These are phyloP conservation scores for Macaranga tanarius DNA, from an alignment of 441 rosid species.

Conservation along the genomic window DNA sequence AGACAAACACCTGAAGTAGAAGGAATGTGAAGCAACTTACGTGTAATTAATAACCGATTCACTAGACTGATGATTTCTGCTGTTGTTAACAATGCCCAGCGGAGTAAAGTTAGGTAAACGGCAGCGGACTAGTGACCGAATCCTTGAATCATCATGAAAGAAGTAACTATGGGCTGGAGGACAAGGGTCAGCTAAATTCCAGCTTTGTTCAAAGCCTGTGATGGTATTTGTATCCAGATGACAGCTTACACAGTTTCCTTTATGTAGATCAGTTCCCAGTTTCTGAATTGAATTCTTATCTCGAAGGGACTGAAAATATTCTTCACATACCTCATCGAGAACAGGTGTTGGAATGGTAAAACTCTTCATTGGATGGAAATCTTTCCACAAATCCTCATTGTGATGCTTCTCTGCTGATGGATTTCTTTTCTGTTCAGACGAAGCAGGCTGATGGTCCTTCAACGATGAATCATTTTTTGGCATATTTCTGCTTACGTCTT, in stretches of 20 bases:
- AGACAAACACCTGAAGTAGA: constrained; percentile 15
- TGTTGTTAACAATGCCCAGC: constrained; percentile 36
- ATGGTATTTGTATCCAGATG: constrained; percentile 17
- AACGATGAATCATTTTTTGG: constrained; percentile 25
- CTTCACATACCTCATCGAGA: constrained; percentile 75
- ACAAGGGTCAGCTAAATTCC: constrained; percentile 38
- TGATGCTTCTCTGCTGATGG: constrained; percentile 24
- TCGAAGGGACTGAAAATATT: constrained; percentile 62
- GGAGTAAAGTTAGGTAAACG: constrained; percentile 79
- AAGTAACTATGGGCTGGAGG: constrained; percentile 80
- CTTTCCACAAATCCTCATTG: constrained; percentile 64
- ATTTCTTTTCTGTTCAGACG: constrained; percentile 37
- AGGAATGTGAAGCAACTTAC: constrained; percentile 37
- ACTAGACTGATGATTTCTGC: constrained; percentile 37
- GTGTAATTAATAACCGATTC: constrained; percentile 60
- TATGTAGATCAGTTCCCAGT: constrained; percentile 20
- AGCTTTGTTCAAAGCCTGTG: constrained; percentile 32
- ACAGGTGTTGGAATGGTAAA: constrained; percentile 63
- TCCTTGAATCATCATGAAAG: constrained; percentile 71
- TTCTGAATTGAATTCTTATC: constrained; percentile 36
- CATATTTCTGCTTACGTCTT: constrained; percentile 33
- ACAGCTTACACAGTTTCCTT: constrained; percentile 23
- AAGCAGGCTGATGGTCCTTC: constrained; percentile 27
- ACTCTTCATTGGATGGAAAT: constrained; percentile 48
- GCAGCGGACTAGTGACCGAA: constrained; percentile 47